phyloP scores from a whole-genome alignment of 1,284 basidiomycete species.

The Marasmius tenuissimus region DNA sequence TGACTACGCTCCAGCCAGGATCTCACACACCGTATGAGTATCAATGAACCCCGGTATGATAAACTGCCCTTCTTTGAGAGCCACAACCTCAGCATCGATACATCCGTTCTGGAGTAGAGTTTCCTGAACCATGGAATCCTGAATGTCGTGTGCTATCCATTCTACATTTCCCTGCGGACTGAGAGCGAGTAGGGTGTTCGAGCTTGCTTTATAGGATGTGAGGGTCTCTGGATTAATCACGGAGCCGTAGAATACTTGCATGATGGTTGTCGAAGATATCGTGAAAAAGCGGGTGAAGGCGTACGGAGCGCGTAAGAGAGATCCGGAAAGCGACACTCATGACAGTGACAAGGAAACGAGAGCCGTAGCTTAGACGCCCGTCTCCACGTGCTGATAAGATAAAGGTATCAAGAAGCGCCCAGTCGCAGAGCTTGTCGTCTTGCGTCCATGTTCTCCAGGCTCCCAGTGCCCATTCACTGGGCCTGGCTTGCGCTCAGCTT shows the following conservation, averaged over 20 bases:
- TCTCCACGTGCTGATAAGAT: not conserved
- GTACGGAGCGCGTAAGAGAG: not conserved
- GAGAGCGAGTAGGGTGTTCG: constrained; percentile 62
- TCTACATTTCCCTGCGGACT: constrained; percentile 58
- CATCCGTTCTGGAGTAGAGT: constrained; percentile 43
- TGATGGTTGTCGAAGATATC: not conserved
- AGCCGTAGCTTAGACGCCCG: no score
- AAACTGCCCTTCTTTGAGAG: constrained; percentile 71
- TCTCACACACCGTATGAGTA: constrained; percentile 75
- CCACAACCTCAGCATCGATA: constrained; percentile 32
- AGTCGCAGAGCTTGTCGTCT: no score
- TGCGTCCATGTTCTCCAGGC: no score
- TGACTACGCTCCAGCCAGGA: constrained; percentile 15
- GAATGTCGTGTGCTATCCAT: constrained; percentile 65
- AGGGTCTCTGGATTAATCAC: constrained; percentile 67
- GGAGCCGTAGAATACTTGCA: constrained; percentile 60
- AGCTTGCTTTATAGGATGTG: constrained; percentile 51
- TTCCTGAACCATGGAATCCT: constrained; percentile 40
- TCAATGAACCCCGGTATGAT: constrained; percentile 89
- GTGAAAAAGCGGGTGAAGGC: not conserved
- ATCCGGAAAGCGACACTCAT: no score
- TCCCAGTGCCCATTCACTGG: no score
- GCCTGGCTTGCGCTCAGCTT: no score
- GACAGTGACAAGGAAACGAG: no score
- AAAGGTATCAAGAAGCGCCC: not conserved